Percentiles rank a stretch among this genome's conserved stretches.
phyloP scores from a whole-genome alignment of 257 asterid genomes.

The Echium plantagineum region DNA sequence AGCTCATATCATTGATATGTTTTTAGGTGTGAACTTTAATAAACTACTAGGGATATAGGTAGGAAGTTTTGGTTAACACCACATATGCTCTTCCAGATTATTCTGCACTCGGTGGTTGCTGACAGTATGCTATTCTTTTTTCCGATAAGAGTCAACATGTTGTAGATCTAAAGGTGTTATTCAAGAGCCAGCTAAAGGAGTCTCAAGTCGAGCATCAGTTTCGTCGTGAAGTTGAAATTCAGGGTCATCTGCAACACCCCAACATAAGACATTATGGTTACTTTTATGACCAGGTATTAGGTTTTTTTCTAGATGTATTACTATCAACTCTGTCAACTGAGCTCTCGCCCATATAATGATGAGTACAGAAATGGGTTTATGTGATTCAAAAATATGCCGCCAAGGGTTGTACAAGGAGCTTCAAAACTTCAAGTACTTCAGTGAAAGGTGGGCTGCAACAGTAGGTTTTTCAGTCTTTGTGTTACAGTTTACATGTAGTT shows the following conservation, averaged over 20 bases:
- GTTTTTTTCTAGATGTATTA: neutral
- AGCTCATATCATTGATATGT: too few relatives aligned
- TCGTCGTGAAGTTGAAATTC: conserved; percentile 94
- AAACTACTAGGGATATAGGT: too few relatives aligned
- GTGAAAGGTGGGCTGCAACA: conserved; percentile 88
- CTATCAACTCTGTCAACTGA: neutral
- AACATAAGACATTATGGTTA: conserved; percentile 88
- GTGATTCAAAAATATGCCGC: conserved; percentile 87
- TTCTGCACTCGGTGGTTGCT: neutral
- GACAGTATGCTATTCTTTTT: too few relatives aligned
- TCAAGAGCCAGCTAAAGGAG: conserved; percentile 77
- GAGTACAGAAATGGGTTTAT: conserved; percentile 79
- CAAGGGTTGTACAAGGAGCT: conserved; percentile 84
- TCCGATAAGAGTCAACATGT: conserved; percentile 67
- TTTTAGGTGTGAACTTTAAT: too few relatives aligned
- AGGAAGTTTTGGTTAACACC: neutral
- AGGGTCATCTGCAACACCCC: conserved; percentile 87
- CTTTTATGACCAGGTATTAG: conserved; percentile 76
- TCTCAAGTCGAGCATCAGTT: conserved; percentile 95
- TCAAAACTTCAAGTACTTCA: conserved; percentile 71
- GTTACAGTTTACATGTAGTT: neutral
- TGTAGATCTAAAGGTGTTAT: conserved; percentile 79
- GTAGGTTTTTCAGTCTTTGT: conserved; percentile 28
- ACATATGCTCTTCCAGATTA: neutral
- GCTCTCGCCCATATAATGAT: conserved; percentile 8